Evolutionary conservation across 2,329 filamentous ascomycete genomes (phyloP), one percentile per base, ranked within the genome.

Genomic region (Diaporthe velutina): DNA sequence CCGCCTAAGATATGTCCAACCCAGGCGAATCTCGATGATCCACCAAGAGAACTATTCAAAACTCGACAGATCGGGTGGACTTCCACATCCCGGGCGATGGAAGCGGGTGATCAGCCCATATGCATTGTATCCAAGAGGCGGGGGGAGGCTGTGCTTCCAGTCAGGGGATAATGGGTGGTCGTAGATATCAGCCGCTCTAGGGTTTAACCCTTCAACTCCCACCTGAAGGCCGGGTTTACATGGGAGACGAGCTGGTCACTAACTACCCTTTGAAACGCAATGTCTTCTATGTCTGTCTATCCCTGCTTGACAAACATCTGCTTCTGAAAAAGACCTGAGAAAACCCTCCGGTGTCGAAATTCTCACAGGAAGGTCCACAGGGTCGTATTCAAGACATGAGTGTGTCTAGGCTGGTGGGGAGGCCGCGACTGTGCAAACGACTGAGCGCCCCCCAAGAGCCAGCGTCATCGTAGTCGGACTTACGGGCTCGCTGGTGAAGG

Each of bases 401-500:
- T 33, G 60, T 33, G 25, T 8, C 40, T 15, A 33, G 28, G 60
- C 19, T 19, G 17, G 19, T 52, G n/a, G 40, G 15, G 33, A 54
- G n/a, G n/a, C n/a, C 4, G 35, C 33, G n/a, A 54, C 22, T n/a
- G n/a, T n/a, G n/a, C n/a, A n/a, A n/a, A n/a, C n/a, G n/a, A n/a
- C n/a, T n/a, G n/a, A n/a, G n/a, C n/a, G n/a, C n/a, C 1, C 17
- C 12, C 19, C 30, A 9, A 25, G 50, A 58, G 33, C 58, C 58
- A 45, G 15, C 45, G 22, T 60, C 9, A 15, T 25, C 25, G 38
- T 57, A 67, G 42, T 7, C 82, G 83, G 81, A 73, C 78, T 13
- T 68, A 74, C 12, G 85, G 85, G 28, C 28, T 12, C 42, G 13
- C 7, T 28, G 1, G 7, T 72, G 80, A 82, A 28, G 78, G 13